These are phyloP conservation scores for Salvia miltiorrhiza DNA, from an alignment of 257 asterid genomes.

Conservation along the genomic window DNA sequence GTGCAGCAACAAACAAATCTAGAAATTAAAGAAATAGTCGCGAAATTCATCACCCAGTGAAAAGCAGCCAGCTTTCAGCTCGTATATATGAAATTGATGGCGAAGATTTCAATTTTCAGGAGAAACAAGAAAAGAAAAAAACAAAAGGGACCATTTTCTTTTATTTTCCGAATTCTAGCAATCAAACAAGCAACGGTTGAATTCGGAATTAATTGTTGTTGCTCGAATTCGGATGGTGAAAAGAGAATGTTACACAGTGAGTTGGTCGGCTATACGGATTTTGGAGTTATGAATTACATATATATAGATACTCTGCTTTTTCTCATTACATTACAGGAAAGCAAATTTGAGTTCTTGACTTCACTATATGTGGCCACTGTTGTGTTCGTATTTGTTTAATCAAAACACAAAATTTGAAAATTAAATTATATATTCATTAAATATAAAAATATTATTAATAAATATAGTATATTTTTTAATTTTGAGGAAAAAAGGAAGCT, in stretches of 20 bases:
- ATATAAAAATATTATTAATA: too few species aligned
- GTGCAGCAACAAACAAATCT: slow-evolving; percentile 9
- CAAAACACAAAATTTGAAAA: too few species aligned
- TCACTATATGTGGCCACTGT: too few species aligned
- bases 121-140: background rate
- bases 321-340: background rate
- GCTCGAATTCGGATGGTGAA: slow-evolving; percentile 9
- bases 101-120: background rate
- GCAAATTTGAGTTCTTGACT: background rate
- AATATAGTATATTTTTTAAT: too few species aligned
- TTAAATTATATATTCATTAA: too few species aligned
- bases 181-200: slow-evolving; percentile 3
- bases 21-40: background rate
- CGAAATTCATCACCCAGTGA: slow-evolving; percentile 19
- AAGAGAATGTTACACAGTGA: background rate
- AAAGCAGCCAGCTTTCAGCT: background rate
- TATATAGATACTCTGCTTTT: slow-evolving; percentile 14
- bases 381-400: too few species aligned
- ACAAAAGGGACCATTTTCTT: background rate
- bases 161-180: slow-evolving; percentile 2
- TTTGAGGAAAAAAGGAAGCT: too few species aligned
- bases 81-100: background rate
- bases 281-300: slow-evolving; percentile 14
- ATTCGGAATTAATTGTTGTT: background rate
- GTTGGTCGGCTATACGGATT: slow-evolving; percentile 22